Conservation (phyloP, 2,329 filamentous ascomycete genomes). For the Colletotrichum filicis region DNA sequence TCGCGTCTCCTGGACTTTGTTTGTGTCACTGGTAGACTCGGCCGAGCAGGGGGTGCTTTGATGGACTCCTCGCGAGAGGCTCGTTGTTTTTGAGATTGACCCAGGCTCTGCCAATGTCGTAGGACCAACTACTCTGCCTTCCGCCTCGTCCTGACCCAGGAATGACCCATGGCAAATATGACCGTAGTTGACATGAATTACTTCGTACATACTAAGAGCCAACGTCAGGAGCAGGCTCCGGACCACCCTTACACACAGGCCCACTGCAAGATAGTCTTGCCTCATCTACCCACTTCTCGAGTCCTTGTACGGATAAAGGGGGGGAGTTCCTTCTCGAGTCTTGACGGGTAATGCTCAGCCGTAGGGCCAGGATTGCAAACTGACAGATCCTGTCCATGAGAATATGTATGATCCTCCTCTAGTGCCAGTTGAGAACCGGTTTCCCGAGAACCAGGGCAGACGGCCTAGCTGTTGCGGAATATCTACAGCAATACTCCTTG, state of each 20-base stretch:
- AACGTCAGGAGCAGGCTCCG: background rate
- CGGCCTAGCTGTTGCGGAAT: background rate
- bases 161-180: background rate
- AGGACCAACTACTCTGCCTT: background rate
- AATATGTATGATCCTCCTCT: background rate
- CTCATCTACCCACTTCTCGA: background rate
- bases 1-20: background rate
- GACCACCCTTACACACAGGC: background rate
- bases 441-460: background rate
- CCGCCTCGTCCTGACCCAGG: background rate
- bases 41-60: background rate
- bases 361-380: background rate
- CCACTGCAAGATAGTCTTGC: background rate
- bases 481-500: no score
- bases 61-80: background rate
- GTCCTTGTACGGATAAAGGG: no score
- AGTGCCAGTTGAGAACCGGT: background rate
- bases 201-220: background rate
- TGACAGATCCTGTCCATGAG: background rate
- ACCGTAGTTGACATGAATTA: background rate
- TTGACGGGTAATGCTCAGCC: background rate
- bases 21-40: background rate
- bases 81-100: background rate
- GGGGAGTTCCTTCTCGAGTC: background rate
- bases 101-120: background rate